A percentile compares a stretch with the other conserved stretches of the same genome.
Conservation (phyloP, 2,329 filamentous ascomycete species). For the Canariomyces notabilis region DNA sequence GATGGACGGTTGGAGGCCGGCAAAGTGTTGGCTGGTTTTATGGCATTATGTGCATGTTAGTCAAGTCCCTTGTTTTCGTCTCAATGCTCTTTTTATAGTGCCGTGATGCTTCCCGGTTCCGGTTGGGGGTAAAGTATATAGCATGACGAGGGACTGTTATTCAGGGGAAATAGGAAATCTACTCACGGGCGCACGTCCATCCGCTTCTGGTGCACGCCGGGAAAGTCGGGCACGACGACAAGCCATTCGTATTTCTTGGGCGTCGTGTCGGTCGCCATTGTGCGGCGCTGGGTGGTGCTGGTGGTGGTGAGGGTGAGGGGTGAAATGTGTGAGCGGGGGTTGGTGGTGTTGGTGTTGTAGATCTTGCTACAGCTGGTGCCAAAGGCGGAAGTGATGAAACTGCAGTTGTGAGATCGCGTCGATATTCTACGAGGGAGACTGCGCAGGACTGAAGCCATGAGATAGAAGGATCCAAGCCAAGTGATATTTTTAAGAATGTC, state of each 20-base stretch:
- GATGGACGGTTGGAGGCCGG: slow-evolving; percentile 46
- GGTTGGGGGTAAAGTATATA: too few species aligned
- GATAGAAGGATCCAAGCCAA: neutral
- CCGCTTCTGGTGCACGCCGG: slow-evolving; percentile 55
- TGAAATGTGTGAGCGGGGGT: neutral
- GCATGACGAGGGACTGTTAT: slow-evolving; percentile 4
- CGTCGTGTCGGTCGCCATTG: slow-evolving; percentile 23
- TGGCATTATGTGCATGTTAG: neutral
- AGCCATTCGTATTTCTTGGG: slow-evolving; percentile 60
- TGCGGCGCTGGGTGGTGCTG: slow-evolving; percentile 3
- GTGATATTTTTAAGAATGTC: neutral
- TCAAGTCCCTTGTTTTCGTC: too few species aligned
- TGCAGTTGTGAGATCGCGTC: neutral
- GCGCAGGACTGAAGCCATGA: slow-evolving; percentile 10
- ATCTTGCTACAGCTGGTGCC: neutral
- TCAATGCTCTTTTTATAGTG: too few species aligned
- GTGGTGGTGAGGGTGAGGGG: neutral
- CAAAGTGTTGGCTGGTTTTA: slow-evolving; percentile 49
- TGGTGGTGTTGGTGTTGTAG: neutral
- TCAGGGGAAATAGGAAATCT: neutral
- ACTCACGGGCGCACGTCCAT: slow-evolving; percentile 56
- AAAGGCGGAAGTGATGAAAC: neutral
- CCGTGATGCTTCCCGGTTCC: too few species aligned
- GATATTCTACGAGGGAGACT: slow-evolving; percentile 3
- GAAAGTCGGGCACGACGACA: slow-evolving; percentile 63